A percentile compares a stretch with the other conserved stretches of the same genome.
phyloP scores from a whole-genome alignment of 352 stramenopile species.

The Pythium rhizo-oryzae region DNA sequence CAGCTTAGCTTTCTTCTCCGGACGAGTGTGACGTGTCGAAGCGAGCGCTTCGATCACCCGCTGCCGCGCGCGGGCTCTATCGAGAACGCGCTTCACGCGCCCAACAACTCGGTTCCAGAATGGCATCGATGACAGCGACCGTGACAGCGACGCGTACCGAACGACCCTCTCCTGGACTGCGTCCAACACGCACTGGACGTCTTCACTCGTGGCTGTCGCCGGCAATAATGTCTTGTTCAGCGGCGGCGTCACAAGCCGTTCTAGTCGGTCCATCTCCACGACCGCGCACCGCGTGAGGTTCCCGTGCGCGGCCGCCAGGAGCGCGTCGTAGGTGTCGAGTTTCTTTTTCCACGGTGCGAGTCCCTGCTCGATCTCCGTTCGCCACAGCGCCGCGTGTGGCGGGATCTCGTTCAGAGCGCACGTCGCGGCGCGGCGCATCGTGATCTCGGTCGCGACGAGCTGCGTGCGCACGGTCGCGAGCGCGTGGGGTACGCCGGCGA shows the following conservation, averaged over 20 bases:
- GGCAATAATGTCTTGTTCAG: background rate
- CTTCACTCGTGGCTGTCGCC: background rate
- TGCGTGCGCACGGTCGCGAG: constrained; percentile 33
- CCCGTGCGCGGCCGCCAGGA: background rate
- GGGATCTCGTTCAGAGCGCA: constrained; percentile 37
- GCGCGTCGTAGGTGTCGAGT: background rate
- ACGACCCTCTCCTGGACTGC: background rate
- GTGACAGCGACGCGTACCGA: background rate
- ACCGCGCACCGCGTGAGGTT: constrained; percentile 3
- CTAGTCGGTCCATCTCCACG: background rate
- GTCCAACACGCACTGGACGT: background rate
- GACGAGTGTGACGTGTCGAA: too few species aligned
- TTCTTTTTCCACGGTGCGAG: constrained; percentile 3
- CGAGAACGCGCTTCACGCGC: background rate
- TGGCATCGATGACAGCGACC: background rate
- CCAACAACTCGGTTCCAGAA: background rate
- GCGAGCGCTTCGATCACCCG: too few species aligned
- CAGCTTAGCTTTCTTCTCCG: background rate
- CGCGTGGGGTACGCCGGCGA: constrained; percentile 33
- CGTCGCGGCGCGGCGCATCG: constrained; percentile 34
- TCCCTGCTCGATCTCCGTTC: background rate
- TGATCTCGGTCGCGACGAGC: constrained; percentile 37
- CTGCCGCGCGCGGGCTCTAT: background rate
- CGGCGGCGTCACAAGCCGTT: background rate
- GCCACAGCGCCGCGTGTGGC: background rate